phyloP scores from a whole-genome alignment of 495 filamentous ascomycete genomes.

The Penicillium crystallinum region DNA sequence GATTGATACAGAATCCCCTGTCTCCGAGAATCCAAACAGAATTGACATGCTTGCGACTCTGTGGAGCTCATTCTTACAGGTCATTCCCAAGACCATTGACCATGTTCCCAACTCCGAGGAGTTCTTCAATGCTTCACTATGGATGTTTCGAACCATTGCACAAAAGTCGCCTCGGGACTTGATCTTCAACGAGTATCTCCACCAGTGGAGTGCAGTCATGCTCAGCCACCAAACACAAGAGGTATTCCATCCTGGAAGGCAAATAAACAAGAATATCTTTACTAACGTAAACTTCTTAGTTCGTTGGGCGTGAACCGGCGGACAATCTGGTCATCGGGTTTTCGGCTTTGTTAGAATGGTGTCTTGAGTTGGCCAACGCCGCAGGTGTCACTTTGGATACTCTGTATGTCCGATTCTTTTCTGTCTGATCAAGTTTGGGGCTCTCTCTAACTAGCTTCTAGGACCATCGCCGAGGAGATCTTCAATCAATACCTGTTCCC shows the following conservation, averaged over 20 bases:
- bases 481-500: slow-evolving; percentile 70
- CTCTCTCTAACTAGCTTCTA: slow-evolving; percentile 7
- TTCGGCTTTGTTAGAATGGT: slow-evolving; percentile 42
- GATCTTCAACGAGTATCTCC: slow-evolving; percentile 46
- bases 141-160: slow-evolving; percentile 51
- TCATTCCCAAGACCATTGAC: slow-evolving; percentile 42
- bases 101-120: slow-evolving; percentile 47
- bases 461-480: slow-evolving; percentile 51
- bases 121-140: slow-evolving; percentile 49
- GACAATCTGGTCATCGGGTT: slow-evolving; percentile 47
- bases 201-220: slow-evolving; percentile 51
- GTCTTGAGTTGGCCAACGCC: slow-evolving; percentile 44
- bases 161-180: slow-evolving; percentile 45
- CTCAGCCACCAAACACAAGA: slow-evolving; percentile 49
- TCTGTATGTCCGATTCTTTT: slow-evolving; percentile 22
- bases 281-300: slow-evolving; percentile 25
- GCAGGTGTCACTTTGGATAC: slow-evolving; percentile 42
- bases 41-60: slow-evolving; percentile 43
- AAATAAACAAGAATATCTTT: not conserved
- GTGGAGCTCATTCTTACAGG: slow-evolving; percentile 48
- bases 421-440: not conserved
- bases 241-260: slow-evolving; percentile 17
- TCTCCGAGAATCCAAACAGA: slow-evolving; percentile 21
- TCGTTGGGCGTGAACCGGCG: slow-evolving; percentile 47
- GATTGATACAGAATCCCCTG: slow-evolving; percentile 2